Evolutionary conservation across 495 filamentous ascomycete species (phyloP).

Genomic region (Achaetomiella virescens): DNA sequence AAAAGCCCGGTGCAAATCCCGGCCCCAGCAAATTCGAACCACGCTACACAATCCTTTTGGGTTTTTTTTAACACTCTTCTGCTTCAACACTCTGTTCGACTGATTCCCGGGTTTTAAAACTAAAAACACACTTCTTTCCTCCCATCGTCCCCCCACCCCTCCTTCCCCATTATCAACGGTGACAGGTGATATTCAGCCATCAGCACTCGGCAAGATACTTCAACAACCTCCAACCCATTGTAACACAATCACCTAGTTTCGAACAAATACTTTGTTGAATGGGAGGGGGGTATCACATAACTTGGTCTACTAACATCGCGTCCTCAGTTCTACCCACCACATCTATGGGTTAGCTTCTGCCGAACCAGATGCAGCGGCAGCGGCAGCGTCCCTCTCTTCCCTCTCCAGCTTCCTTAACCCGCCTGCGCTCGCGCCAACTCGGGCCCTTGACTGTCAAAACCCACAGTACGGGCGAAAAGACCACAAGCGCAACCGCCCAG

Average conservation of each 20-base stretch:
- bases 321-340: neutral
- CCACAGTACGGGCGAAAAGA: constrained; percentile 34
- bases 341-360: neutral
- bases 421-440: constrained; percentile 36
- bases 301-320: neutral
- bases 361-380: neutral
- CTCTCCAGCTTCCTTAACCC: constrained; percentile 23
- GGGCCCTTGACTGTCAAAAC: constrained; percentile 36
- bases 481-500: constrained; percentile 33
- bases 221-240: no score
- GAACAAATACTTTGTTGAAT: neutral
- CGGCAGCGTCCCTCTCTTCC: constrained; percentile 19
- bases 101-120: no score
- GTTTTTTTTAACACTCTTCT: neutral
- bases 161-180: no score
- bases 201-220: no score
- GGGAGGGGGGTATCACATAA: neutral
- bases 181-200: no score
- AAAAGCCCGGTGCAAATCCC: constrained; percentile 26
- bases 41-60: neutral
- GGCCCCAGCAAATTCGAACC: constrained; percentile 14
- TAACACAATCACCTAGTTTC: neutral
- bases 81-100: neutral
- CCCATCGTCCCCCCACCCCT: no score
- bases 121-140: neutral